Percentiles rank a stretch among this genome's conserved stretches.
These are phyloP conservation scores for Camillea tinctor DNA, from an alignment of 2,329 filamentous ascomycete genomes.

Conservation along the genomic window DNA sequence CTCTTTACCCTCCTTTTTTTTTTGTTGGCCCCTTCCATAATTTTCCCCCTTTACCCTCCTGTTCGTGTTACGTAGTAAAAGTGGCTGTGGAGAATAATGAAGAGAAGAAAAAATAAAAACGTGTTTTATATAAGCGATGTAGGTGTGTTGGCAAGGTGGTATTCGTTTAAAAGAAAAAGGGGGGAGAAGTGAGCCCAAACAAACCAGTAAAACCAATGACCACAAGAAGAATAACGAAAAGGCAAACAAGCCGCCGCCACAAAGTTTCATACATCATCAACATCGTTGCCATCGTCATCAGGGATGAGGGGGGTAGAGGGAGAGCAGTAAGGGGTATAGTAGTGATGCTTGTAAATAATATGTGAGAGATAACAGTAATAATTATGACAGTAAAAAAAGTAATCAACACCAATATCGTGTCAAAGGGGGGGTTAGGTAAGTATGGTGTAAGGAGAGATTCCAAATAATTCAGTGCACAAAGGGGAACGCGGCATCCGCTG, in stretches of 20 bases:
- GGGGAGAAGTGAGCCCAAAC: background rate
- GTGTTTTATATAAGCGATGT: slow-evolving; percentile 11
- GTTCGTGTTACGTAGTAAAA: too few relatives aligned
- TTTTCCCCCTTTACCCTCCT: too few relatives aligned
- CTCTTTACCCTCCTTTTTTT: background rate
- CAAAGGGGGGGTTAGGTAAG: background rate
- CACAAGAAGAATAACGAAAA: background rate
- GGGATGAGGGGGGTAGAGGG: background rate
- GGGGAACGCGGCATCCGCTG: slow-evolving; percentile 34
- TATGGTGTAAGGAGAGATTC: background rate
- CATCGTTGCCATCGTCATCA: background rate
- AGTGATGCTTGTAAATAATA: background rate
- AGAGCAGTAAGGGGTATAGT: background rate
- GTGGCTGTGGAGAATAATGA: too few relatives aligned
- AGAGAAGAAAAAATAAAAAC: too few relatives aligned
- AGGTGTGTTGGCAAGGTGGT: slow-evolving; percentile 5
- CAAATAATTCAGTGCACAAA: slow-evolving; percentile 40
- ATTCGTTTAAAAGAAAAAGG: slow-evolving; percentile 16
- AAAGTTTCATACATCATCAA: background rate
- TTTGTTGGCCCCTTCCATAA: too few relatives aligned
- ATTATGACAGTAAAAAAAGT: too few relatives aligned
- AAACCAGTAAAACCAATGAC: background rate
- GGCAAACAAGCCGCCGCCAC: slow-evolving; percentile 1
- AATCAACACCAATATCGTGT: background rate
- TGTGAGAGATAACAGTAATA: too few relatives aligned